Base-by-base conservation (phyloP, 2,329 filamentous ascomycete species). In the Thielaviopsis euricoi region DNA sequence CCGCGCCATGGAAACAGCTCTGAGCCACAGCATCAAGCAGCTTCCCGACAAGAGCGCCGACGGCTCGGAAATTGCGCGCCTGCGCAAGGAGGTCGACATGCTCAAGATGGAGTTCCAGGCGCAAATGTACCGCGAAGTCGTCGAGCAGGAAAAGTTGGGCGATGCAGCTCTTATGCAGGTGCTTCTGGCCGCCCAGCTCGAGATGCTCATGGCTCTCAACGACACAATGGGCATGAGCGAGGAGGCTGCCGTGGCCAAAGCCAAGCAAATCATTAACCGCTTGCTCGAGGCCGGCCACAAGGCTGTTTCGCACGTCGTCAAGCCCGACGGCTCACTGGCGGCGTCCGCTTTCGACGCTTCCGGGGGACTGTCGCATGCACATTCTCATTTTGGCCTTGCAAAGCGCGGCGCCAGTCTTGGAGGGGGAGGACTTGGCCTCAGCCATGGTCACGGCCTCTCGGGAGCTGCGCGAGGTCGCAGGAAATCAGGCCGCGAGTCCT, bases 181-280 rank as follows among this genome's bases (percentile, higher is more conserved):
- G 54, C 77, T 98, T 57, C 79, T 97, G 12, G 85, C 86, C 56
- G 88, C 91, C 13, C 91, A 97, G 65, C 95, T 98, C 64, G 90
- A 96, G 65, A 91, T 90, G 1, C 80, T 97, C 61, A 76, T 87
- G 4, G 88, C 89, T 0, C 79, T 98, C 57, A 82, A 85, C 57
- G 86, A 88, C 63, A 87, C 93, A 23, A 80, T 91, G 64, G 76
- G 80, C 40, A 89, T 97, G 83, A 85, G 79, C 59, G 88, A 95
- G 67, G 81, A 85, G 37, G 85, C 94, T 61, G 93, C 91, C 1
- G 79, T 96, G 1, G 75, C 84, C 17, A 83, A 87, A 58, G 93
- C 90, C 25, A 89, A 85, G 67, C 76, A 76, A 22, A 83, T 90
- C 52, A 82, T 98, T 55, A 78, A 81, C 60, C 85, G 86, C 60